phyloP scores from a whole-genome alignment of 164 flowering plant genomes.

The Vitis amurensis region DNA sequence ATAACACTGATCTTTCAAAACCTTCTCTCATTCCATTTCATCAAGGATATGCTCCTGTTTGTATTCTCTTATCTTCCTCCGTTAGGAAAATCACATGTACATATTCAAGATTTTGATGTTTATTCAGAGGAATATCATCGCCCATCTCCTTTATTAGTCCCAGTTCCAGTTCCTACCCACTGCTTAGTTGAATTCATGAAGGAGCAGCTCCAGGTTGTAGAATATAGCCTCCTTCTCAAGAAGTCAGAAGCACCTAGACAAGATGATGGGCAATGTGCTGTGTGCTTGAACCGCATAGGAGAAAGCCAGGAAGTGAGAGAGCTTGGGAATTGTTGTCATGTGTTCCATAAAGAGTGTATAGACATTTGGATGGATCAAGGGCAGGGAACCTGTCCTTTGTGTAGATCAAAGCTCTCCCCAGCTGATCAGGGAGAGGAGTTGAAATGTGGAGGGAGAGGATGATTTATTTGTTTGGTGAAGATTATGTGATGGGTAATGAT shows the following conservation, averaged over 20 bases:
- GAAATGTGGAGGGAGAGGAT: neutral
- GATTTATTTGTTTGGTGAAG: neutral
- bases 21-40: no score
- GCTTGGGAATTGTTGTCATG: constrained; percentile 25
- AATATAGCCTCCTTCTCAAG: constrained; percentile 1
- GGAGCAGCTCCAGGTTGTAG: constrained; percentile 8
- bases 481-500: no score
- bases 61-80: no score
- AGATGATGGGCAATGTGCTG: constrained; percentile 2
- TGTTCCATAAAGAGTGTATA: constrained; percentile 7
- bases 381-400: constrained; percentile 25
- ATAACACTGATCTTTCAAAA: no score
- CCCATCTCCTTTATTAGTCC: neutral
- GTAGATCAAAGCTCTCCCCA: constrained; percentile 13
- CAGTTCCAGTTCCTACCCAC: neutral
- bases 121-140: neutral
- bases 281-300: constrained; percentile 20
- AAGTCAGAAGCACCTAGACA: neutral
- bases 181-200: constrained; percentile 6
- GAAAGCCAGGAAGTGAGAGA: constrained; percentile 17
- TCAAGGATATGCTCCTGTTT: no score
- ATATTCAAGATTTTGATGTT: no score
- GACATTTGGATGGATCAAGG: constrained; percentile 29
- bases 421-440: no score
- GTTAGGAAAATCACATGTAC: no score